Base-by-base conservation (phyloP, 177 flowering plant genomes). In the Telopea speciosissima region DNA sequence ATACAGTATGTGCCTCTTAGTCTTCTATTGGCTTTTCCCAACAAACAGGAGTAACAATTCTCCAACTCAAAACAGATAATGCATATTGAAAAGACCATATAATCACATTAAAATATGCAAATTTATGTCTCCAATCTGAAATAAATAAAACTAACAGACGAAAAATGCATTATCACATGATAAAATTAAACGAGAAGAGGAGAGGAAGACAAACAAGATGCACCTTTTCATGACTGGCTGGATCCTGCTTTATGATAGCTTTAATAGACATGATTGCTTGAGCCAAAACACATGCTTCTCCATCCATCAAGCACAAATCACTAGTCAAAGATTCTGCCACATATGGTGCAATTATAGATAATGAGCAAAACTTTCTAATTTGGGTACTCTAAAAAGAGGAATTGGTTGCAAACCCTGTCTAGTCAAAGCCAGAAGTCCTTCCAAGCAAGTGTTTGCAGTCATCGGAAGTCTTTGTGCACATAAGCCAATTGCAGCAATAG, bases 401-500 rank as follows among this genome's bases (percentile, higher is more conserved):
- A 65, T 65, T 13, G 12, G 12, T 56, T 24, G 70, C 85, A 72
- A 28, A 96, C 99, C 93, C 71, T 88, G 84, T 79, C 80, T 79
- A 66, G 74, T 83, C 74, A 96, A 76, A 67, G 88, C 77, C 54
- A 96, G 74, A 61, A 96, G 85, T 70, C 87, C 90, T 61, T 91
- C 95, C 83, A 96, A 74, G 83, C 95, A 93, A 77, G 80, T 80
- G 24, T 73, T 79, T 66, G 95, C 85, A 68, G 90, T 78, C 61
- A 79, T 75, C 66, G 95, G 91, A 75, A 89, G 89, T 75, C 84
- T 80, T 73, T 86, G 88, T 24, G 90, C 97, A 83, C 98, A 91
- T 72, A 87, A 73, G 67, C 99, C 99, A 80, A 96, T 91, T 36
- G 93, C 97, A 79, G 93, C 90, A 75, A 96, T 82, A 49, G 98